A percentile compares a stretch with the other conserved stretches of the same genome.
phyloP scores from a whole-genome alignment of 164 flowering plant genomes.

The Kingdonia uniflora region DNA sequence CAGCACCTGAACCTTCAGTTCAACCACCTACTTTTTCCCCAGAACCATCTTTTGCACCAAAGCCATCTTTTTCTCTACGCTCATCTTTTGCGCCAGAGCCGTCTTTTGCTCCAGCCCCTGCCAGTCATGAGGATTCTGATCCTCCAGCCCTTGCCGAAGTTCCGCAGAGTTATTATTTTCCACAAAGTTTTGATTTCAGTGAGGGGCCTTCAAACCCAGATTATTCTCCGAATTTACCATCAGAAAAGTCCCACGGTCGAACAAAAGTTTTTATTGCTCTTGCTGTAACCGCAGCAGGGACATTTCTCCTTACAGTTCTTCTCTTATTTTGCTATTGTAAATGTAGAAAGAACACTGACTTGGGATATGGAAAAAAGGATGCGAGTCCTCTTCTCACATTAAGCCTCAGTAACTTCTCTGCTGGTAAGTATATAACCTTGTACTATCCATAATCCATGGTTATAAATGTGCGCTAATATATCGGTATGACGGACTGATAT shows the following conservation, averaged over 20 bases:
- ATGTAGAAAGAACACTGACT: slow-evolving; percentile 17
- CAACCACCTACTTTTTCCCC: slow-evolving; percentile 13
- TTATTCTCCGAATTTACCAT: slow-evolving; percentile 13
- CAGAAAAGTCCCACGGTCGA: slow-evolving; percentile 12
- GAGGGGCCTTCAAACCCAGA: slow-evolving; percentile 19
- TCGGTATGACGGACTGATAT: no score
- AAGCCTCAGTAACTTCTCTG: slow-evolving; percentile 55
- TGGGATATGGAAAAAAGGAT: slow-evolving; percentile 44
- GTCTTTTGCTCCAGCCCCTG: slow-evolving; percentile 20
- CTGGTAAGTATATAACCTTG: slow-evolving; percentile 22
- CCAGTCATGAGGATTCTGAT: slow-evolving; percentile 14
- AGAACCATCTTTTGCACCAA: slow-evolving; percentile 8
- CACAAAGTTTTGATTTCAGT: slow-evolving; percentile 14
- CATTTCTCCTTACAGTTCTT: slow-evolving; percentile 41
- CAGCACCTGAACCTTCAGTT: slow-evolving; percentile 15
- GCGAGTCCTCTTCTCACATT: slow-evolving; percentile 80
- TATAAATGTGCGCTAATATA: no score
- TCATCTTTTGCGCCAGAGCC: slow-evolving; percentile 13
- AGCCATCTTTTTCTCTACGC: slow-evolving; percentile 13
- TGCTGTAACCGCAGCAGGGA: slow-evolving; percentile 55
- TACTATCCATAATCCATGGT: no score
- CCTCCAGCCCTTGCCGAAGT: slow-evolving; percentile 9
- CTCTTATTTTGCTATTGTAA: slow-evolving; percentile 42
- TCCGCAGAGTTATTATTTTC: slow-evolving; percentile 19
- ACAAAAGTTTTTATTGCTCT: slow-evolving; percentile 47